A percentile compares a stretch with the other conserved stretches of the same genome.
Evolutionary conservation across 495 filamentous ascomycete genomes (phyloP).

Genomic region (Aspergillus biplanus): DNA sequence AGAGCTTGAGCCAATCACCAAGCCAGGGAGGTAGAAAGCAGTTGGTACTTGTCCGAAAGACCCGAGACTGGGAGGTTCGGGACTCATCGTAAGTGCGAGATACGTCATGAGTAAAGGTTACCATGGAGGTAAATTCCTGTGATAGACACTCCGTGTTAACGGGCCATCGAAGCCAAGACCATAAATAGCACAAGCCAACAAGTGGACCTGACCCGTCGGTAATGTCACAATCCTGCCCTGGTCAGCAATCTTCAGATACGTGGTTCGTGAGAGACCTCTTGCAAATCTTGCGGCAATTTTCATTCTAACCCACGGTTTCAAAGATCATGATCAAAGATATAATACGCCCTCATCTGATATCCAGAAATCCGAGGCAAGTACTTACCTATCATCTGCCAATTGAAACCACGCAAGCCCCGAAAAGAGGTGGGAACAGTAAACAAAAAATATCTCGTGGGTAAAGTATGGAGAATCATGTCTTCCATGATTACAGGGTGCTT

Average conservation of each 20-base stretch:
- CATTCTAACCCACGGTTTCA: constrained; percentile 15
- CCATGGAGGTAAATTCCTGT: constrained; percentile 19
- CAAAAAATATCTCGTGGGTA: no score
- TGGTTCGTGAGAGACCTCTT: constrained; percentile 18
- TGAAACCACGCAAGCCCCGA: background rate
- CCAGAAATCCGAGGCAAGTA: background rate
- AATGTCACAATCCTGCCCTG: constrained; percentile 19
- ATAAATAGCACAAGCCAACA: constrained; percentile 22
- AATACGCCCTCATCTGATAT: background rate
- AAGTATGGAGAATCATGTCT: no score
- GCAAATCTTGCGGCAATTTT: constrained; percentile 18
- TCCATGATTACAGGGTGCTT: no score
- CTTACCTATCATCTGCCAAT: background rate
- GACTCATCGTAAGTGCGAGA: constrained; percentile 11
- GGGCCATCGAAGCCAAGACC: background rate
- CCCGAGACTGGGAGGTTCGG: constrained; percentile 23
- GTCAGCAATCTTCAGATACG: constrained; percentile 17
- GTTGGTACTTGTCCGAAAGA: constrained; percentile 20
- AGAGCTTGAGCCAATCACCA: constrained; percentile 16
- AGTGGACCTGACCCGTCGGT: constrained; percentile 26
- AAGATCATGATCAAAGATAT: background rate
- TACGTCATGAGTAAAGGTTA: constrained; percentile 25
- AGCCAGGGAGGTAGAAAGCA: constrained; percentile 15
- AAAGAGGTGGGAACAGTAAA: background rate
- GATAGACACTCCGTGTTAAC: constrained; percentile 10